phyloP scores from a whole-genome alignment of 495 filamentous ascomycete species.

The Amniculicola lignicola region DNA sequence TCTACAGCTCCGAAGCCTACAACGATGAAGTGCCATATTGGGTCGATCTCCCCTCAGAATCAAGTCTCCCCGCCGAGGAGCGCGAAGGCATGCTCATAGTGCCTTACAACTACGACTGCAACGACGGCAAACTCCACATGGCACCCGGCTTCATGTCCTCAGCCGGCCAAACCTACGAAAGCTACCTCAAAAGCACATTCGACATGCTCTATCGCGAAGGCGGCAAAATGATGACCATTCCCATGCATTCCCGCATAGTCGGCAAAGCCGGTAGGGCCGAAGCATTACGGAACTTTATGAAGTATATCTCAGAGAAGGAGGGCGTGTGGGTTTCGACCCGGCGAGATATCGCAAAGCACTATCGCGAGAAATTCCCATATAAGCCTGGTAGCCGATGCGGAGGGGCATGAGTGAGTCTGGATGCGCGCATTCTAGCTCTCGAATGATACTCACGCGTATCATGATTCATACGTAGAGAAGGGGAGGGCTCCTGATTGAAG shows the following conservation, averaged over 20 bases:
- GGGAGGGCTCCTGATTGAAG: too few relatives aligned
- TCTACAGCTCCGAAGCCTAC: constrained; percentile 36
- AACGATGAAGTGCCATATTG: constrained; percentile 42
- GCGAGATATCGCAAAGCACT: constrained; percentile 37
- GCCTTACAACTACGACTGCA: constrained; percentile 38
- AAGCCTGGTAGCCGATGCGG: constrained; percentile 26
- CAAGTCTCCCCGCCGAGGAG: constrained; percentile 27
- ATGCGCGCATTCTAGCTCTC: too few relatives aligned
- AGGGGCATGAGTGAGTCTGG: too few relatives aligned
- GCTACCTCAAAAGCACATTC: constrained; percentile 38
- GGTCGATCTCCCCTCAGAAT: constrained; percentile 37
- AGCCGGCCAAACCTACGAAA: constrained; percentile 33
- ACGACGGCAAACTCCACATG: constrained; percentile 41
- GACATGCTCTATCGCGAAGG: constrained; percentile 39
- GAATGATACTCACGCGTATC: too few relatives aligned
- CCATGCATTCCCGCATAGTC: constrained; percentile 35
- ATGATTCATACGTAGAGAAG: too few relatives aligned
- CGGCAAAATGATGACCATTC: constrained; percentile 41
- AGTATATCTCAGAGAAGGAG: constrained; percentile 37
- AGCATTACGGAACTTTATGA: constrained; percentile 36
- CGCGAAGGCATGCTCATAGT: constrained; percentile 37
- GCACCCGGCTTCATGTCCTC: constrained; percentile 34
- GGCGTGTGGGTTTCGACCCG: constrained; percentile 40
- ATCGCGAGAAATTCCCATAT: constrained; percentile 35
- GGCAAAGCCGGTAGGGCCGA: constrained; percentile 39